Base-by-base conservation (phyloP, 257 asterid species). In the Linaria vulgaris region DNA sequence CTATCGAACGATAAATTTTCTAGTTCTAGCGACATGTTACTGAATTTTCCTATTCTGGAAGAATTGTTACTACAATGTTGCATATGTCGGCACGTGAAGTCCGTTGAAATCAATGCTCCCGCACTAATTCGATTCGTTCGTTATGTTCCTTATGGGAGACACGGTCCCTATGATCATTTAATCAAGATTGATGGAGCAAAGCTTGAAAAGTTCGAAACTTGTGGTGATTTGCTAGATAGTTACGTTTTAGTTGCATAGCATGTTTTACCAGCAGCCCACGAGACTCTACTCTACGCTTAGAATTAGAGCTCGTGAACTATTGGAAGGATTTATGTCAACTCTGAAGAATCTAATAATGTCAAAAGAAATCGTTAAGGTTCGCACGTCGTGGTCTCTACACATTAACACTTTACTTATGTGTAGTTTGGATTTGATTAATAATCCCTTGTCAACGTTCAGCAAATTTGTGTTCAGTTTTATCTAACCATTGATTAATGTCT, bases 341-440 rank as follows among this genome's bases (percentile, higher is more conserved):
- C n/a, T n/a, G n/a, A n/a, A n/a, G n/a, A n/a, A n/a, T n/a, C 9
- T 54, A 6, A 15, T 11, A 31, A 24, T 55, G 7, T 24, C 44
- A 30, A 16, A 31, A 14, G 14, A 0, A 9, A 19, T 15, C 1
- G 38, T 21, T 9, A 12, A 30, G 45, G 61, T 55, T 55, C 14
- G 61, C 6, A 30, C 14, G 11, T 13, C 11, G 58, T 63, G 83
- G 74, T 63, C 69, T 30, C 11, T 25, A 23, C 12, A 15, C 9
- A 2, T 14, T 14, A 20, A 9, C 20, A 11, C 1, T 75, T 25
- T 13, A 2, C n/a, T 20, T 22, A 20, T 4, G 0, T 23, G 1
- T 20, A 6, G 10, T 21, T 21, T 20, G 13, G 6, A 1, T 9
- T 1, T 21, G 9, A 6, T 30, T 30, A 6, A 30, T 3, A 30